Evolutionary conservation across 2,329 filamentous ascomycete genomes (phyloP).

Genomic region (Cryphonectria carpinicola): DNA sequence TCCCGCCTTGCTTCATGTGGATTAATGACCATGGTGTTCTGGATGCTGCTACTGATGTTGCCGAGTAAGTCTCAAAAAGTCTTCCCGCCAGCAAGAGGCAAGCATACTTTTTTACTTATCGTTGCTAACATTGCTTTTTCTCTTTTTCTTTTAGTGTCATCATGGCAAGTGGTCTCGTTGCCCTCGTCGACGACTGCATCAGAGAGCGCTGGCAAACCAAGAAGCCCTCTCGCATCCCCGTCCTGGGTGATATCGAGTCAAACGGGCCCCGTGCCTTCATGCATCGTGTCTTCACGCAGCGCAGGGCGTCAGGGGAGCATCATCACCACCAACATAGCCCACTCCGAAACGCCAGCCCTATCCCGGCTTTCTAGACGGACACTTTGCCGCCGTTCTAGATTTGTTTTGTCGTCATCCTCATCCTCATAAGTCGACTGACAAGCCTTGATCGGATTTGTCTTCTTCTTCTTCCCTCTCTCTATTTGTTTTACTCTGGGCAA

Average conservation of each 20-base stretch:
- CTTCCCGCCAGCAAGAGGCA: too few relatives aligned
- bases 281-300: slow-evolving; percentile 41
- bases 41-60: slow-evolving; percentile 74
- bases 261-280: slow-evolving; percentile 41
- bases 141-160: slow-evolving; percentile 66
- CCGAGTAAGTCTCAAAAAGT: slow-evolving; percentile 67
- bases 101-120: too few relatives aligned
- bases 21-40: slow-evolving; percentile 77
- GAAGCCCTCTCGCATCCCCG: slow-evolving; percentile 44
- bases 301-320: slow-evolving; percentile 32
- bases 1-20: slow-evolving; percentile 89
- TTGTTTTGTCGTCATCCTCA: not conserved
- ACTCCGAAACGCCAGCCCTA: slow-evolving; percentile 31
- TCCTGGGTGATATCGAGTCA: slow-evolving; percentile 43
- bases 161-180: slow-evolving; percentile 84
- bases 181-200: slow-evolving; percentile 90
- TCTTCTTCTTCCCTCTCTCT: not conserved
- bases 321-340: slow-evolving; percentile 32
- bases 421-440: not conserved
- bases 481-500: not conserved
- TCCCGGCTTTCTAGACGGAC: slow-evolving; percentile 31
- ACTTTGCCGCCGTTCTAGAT: not conserved
- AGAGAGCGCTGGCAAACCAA: slow-evolving; percentile 70
- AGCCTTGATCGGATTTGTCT: too few relatives aligned
- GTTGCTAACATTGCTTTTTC: not conserved